These are phyloP conservation scores for Beauveria sp. DNA, from an alignment of 2,329 filamentous ascomycete genomes.

Conservation along the genomic window DNA sequence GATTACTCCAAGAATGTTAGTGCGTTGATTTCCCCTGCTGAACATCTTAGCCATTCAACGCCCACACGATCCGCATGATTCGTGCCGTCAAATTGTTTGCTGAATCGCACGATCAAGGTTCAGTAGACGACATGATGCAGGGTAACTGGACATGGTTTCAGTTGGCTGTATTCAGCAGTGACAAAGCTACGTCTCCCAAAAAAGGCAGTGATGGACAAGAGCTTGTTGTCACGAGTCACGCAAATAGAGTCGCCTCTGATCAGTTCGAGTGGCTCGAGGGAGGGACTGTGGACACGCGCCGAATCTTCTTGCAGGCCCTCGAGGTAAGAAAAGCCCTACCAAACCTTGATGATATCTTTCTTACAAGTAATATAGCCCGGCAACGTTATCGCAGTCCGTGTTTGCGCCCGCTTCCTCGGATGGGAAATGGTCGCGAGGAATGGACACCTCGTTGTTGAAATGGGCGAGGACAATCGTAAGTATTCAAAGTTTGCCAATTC, in stretches of 20 bases:
- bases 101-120: conserved; percentile 14
- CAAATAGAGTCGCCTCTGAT: neutral
- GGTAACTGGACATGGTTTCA: conserved; percentile 16
- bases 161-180: conserved; percentile 5
- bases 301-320: conserved; percentile 1
- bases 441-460: conserved; percentile 11
- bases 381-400: conserved; percentile 12
- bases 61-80: neutral
- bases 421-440: conserved; percentile 7
- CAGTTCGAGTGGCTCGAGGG: conserved; percentile 11
- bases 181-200: conserved; percentile 1
- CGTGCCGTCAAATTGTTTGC: conserved; percentile 7
- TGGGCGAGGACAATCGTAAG: conserved; percentile 9
- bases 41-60: neutral
- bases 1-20: neutral
- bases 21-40: neutral
- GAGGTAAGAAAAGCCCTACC: neutral
- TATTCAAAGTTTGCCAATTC: too few relatives aligned
- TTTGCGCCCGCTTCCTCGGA: conserved; percentile 10
- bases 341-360: neutral
- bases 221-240: conserved; percentile 6
- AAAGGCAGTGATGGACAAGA: neutral
- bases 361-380: neutral
- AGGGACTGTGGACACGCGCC: conserved; percentile 1
- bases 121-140: neutral